These are phyloP conservation scores for Coemansia sp. DNA, from an alignment of 192 early-diverging fungal species.

Conservation along the genomic window DNA sequence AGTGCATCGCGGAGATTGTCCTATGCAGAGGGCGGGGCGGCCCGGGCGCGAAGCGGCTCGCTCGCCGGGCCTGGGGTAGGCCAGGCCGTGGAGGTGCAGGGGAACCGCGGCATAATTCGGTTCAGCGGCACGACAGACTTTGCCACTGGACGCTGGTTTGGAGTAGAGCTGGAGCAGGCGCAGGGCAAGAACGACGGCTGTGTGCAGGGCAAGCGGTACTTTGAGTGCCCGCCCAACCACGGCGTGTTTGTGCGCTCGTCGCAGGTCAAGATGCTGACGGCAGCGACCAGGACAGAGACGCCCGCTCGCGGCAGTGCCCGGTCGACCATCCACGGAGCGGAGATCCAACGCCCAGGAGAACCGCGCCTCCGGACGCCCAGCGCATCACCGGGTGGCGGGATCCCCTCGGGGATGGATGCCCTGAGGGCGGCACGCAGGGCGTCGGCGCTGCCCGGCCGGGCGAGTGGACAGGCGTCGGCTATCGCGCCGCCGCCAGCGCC, in stretches of 20 bases:
- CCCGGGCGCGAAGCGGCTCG: conserved; percentile 13
- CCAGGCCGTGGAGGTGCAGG: conserved; percentile 54
- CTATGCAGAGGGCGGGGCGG: neutral
- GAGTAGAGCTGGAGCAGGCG: conserved; percentile 75
- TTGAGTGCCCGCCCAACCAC: conserved; percentile 64
- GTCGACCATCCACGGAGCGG: conserved; percentile 17
- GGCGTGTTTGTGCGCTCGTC: conserved; percentile 74
- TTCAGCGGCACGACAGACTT: conserved; percentile 80
- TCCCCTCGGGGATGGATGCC: conserved; percentile 4
- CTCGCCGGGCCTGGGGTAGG: conserved; percentile 22
- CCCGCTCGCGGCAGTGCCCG: neutral
- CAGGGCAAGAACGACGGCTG: conserved; percentile 74
- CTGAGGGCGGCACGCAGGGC: conserved; percentile 13
- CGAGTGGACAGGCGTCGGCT: conserved; percentile 1
- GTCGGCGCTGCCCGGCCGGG: conserved; percentile 14
- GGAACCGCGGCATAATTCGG: conserved; percentile 62
- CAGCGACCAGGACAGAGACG: neutral
- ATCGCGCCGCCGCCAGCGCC: conserved; percentile 5
- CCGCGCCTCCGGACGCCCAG: conserved; percentile 1
- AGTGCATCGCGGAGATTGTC: conserved; percentile 28
- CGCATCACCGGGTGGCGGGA: too few species aligned
- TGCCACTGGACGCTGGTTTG: conserved; percentile 81
- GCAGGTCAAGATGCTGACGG: conserved; percentile 47
- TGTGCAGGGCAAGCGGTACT: conserved; percentile 71
- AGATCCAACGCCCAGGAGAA: conserved; percentile 11